Conservation (phyloP, 805 yeast species). For the Cyberlindnera petersonii region DNA sequence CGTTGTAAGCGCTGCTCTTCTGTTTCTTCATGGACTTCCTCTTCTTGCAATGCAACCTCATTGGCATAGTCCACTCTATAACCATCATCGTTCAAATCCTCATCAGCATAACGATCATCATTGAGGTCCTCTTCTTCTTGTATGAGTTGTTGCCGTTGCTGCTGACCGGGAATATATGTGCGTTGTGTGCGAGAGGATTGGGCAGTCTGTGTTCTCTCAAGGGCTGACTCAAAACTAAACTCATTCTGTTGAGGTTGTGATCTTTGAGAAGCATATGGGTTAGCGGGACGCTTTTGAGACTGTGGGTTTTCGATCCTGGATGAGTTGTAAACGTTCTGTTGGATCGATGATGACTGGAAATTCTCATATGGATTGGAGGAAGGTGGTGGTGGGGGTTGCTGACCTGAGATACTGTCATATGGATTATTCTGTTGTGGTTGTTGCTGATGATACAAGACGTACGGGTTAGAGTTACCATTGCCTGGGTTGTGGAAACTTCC, state of each 20-base stretch:
- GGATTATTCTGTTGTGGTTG: conserved; percentile 1
- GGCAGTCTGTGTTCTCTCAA: conserved; percentile 8
- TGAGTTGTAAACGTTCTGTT: conserved; percentile 6
- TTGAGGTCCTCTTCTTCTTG: conserved; percentile 15
- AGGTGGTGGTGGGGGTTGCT: background rate
- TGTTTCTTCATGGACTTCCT: conserved; percentile 22
- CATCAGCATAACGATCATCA: conserved; percentile 23
- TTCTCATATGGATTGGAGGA: conserved; percentile 2
- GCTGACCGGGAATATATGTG: conserved; percentile 8
- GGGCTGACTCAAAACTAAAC: conserved; percentile 13
- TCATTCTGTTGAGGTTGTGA: conserved; percentile 2
- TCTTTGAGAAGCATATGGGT: conserved; percentile 5
- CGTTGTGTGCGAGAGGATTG: conserved; percentile 10
- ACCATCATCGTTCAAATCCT: conserved; percentile 28
- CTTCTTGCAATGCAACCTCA: conserved; percentile 32
- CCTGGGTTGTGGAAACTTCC: background rate
- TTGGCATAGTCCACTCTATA: conserved; percentile 25
- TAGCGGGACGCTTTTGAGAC: conserved; percentile 3
- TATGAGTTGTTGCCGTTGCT: conserved; percentile 7
- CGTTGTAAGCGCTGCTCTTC: conserved; percentile 34
- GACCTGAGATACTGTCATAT: background rate
- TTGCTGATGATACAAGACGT: background rate
- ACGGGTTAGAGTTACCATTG: background rate
- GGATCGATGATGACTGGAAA: background rate
- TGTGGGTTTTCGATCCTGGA: conserved; percentile 6